Evolutionary conservation across 2,329 filamentous ascomycete genomes (phyloP), one percentile per base, ranked within the genome.

Genomic region (Fusarium humuli): DNA sequence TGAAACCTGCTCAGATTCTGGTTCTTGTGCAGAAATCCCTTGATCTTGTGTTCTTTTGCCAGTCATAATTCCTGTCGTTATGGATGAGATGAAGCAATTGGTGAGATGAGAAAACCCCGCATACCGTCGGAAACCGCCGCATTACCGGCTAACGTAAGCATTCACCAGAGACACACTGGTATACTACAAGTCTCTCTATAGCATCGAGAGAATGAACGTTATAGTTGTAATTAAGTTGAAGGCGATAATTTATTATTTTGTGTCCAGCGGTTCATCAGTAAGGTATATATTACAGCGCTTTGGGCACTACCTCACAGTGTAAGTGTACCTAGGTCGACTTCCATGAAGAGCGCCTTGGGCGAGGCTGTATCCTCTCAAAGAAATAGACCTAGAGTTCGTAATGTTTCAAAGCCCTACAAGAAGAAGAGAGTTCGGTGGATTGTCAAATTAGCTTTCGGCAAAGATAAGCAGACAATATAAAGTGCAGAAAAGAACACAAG

Each of bases 121-220:
- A 65, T n/a, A 45, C 37, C 61, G 61, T 27, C 61, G 61, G 61
- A 49, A 7, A 42, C 34, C 60, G 42, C 32, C 57, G 59, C 41
- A 40, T 13, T 9, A 13, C 46, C 48, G 47, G 56, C 40, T 58
- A 42, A 58, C 47, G 49, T 58, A 58, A 58, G 56, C 54, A 57
- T 27, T n/a, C 8, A 25, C 22, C 22, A 44, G 13, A n/a, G 44
- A 10, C 32, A 34, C 2, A 37, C 34, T n/a, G 18, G 34, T 37
- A n/a, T 7, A 37, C 10, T 37, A 7, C 34, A n/a, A 30, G 12
- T 7, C 10, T 18, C 14, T 37, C 34, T 3, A n/a, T 6, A 37
- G 18, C 18, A 37, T n/a, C 6, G 6, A n/a, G 34, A 12, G 3
- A 37, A 12, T n/a, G 3, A 0, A 37, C 7, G 2, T 18, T 11